Conservation (phyloP, 129 eudicot genomes). For the Artemisia tridentata region DNA sequence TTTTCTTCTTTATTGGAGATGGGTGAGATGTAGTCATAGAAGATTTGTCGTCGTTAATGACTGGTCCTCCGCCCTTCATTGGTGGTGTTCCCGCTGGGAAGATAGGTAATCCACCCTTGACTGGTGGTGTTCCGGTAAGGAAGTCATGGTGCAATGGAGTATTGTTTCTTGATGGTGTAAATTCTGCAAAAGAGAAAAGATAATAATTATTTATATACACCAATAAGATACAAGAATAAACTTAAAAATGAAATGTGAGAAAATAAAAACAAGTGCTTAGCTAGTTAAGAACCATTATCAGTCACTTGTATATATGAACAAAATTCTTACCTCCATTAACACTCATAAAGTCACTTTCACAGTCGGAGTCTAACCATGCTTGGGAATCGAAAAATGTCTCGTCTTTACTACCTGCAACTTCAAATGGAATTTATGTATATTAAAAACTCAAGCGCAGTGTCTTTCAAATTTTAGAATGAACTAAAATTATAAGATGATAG, state of each 20-base stretch:
- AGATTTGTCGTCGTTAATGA: constrained; percentile 22
- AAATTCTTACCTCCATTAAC: constrained; percentile 56
- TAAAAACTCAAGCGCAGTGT: not conserved
- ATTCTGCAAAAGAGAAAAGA: constrained; percentile 56
- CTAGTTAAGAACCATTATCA: not conserved
- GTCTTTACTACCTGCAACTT: constrained; percentile 60
- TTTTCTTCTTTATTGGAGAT: constrained; percentile 38
- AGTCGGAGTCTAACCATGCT: constrained; percentile 74
- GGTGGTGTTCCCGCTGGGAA: constrained; percentile 27
- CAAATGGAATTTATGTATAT: not conserved
- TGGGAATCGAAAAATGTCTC: constrained; percentile 71
- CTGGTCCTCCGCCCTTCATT: constrained; percentile 22
- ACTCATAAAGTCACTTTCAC: constrained; percentile 61
- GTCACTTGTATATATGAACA: not conserved
- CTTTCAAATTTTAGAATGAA: not conserved
- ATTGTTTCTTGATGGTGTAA: constrained; percentile 62
- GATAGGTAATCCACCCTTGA: constrained; percentile 12
- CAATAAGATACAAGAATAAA: not conserved
- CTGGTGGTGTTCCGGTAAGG: constrained; percentile 23
- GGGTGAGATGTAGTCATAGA: constrained; percentile 11
- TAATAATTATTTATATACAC: too few relatives aligned
- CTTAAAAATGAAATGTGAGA: not conserved
- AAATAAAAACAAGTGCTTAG: not conserved
- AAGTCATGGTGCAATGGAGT: constrained; percentile 58
- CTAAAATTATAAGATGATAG: not conserved